A percentile compares a stretch with the other conserved stretches of the same genome.
phyloP scores from a whole-genome alignment of 129 eudicot genomes.

The Chrysanthemum lavandulifolium region DNA sequence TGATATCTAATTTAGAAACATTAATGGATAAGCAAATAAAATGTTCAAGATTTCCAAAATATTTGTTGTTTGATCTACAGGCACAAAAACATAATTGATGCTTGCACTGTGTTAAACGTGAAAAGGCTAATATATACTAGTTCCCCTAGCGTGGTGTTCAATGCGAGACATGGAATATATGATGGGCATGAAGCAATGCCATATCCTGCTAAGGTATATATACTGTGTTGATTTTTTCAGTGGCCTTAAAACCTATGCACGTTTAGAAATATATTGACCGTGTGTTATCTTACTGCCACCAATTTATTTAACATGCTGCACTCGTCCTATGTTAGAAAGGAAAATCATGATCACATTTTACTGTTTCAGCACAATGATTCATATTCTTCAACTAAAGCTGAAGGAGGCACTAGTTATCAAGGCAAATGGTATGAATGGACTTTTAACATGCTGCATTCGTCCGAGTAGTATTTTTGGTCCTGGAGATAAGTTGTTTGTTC shows the following conservation, averaged over 20 bases:
- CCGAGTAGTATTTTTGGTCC: conserved; percentile 98
- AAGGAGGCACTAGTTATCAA: conserved; percentile 87
- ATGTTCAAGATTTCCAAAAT: not conserved
- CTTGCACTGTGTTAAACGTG: conserved; percentile 67
- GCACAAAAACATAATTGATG: conserved; percentile 89
- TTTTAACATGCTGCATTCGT: conserved; percentile 85
- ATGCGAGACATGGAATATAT: conserved; percentile 59
- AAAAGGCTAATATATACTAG: conserved; percentile 87
- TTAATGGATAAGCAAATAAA: conserved; percentile 4
- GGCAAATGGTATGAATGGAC: conserved; percentile 86
- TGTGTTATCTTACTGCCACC: no score
- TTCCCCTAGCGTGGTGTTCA: conserved; percentile 90
- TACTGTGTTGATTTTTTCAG: not conserved
- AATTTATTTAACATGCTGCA: no score
- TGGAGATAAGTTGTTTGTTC: conserved; percentile 87
- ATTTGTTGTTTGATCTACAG: conserved; percentile 37
- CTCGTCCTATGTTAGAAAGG: no score
- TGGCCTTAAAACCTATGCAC: no score
- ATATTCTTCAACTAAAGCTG: conserved; percentile 92
- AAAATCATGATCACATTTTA: not conserved
- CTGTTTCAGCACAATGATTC: conserved; percentile 74
- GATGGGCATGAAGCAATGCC: conserved; percentile 80
- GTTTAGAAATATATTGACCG: no score
- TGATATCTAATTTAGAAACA: not conserved
- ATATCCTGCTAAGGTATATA: conserved; percentile 74